These are phyloP conservation scores for Suillus bovinus DNA, from an alignment of 768 basidiomycete species.

Conservation along the genomic window DNA sequence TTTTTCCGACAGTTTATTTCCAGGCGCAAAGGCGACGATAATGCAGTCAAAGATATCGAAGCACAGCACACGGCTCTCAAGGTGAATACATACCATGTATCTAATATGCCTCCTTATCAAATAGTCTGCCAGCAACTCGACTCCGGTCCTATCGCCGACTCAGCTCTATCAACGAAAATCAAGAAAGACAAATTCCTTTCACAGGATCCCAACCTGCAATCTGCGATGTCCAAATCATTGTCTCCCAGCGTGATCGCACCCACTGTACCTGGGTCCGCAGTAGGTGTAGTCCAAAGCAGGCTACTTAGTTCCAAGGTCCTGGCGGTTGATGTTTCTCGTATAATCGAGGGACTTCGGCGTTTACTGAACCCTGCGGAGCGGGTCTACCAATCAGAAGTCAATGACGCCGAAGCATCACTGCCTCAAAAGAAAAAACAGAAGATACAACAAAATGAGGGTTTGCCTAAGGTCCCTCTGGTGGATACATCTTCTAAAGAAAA, in stretches of 20 bases:
- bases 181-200: conserved; percentile 68
- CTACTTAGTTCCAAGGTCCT: conserved; percentile 78
- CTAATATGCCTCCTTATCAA: background rate
- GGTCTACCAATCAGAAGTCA: conserved; percentile 9
- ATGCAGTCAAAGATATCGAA: conserved; percentile 50
- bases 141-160: conserved; percentile 57
- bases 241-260: conserved; percentile 33
- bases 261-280: conserved; percentile 41
- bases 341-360: conserved; percentile 50
- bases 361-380: conserved; percentile 36
- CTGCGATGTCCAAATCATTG: conserved; percentile 49
- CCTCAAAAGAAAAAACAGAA: conserved; percentile 17
- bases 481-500: conserved; percentile 10
- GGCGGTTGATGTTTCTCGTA: conserved; percentile 53
- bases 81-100: conserved; percentile 39
- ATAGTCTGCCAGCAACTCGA: conserved; percentile 48
- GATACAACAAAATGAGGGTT: conserved; percentile 2
- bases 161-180: conserved; percentile 71
- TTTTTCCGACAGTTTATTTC: conserved; percentile 5
- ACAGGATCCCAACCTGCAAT: conserved; percentile 45
- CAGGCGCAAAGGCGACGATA: conserved; percentile 39
- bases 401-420: conserved; percentile 14
- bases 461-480: conserved; percentile 12
- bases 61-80: conserved; percentile 64
- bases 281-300: conserved; percentile 66